phyloP scores from a whole-genome alignment of 768 basidiomycete species.

The Roridomyces roridus region DNA sequence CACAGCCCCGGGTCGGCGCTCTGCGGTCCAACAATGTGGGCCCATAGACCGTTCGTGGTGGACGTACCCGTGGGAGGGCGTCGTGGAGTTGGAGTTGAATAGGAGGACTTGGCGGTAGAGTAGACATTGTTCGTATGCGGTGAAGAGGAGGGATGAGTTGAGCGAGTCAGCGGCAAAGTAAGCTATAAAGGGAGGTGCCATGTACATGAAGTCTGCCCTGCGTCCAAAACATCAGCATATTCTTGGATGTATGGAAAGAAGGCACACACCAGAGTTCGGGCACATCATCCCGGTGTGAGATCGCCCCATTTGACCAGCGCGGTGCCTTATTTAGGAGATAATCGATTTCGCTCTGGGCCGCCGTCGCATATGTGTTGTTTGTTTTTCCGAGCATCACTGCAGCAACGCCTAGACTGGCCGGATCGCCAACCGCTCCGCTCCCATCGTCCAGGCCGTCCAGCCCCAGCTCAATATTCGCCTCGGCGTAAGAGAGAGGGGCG shows the following conservation, averaged over 20 bases:
- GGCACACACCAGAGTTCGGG: conserved; percentile 55
- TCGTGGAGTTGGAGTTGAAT: conserved; percentile 31
- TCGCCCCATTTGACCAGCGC: conserved; percentile 49
- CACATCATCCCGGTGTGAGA: conserved; percentile 56
- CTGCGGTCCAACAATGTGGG: conserved; percentile 36
- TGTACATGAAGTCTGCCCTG: conserved; percentile 60
- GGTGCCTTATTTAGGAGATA: conserved; percentile 52
- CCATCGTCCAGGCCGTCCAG: conserved; percentile 39
- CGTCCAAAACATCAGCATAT: not conserved
- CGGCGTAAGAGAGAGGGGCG: conserved; percentile 27
- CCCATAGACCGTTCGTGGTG: conserved; percentile 40
- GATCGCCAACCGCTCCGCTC: conserved; percentile 60
- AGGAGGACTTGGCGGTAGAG: conserved; percentile 44
- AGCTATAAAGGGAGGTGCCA: conserved; percentile 58
- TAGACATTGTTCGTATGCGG: conserved; percentile 44
- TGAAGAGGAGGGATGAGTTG: conserved; percentile 42
- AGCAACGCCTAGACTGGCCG: conserved; percentile 55
- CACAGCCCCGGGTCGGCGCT: conserved; percentile 25
- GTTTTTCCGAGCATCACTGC: conserved; percentile 48
- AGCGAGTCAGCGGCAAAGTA: conserved; percentile 48
- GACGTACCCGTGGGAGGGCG: conserved; percentile 7
- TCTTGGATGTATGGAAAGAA: too few relatives aligned
- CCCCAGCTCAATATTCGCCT: conserved; percentile 27
- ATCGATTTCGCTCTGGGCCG: conserved; percentile 46
- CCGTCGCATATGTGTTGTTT: conserved; percentile 40